Evolutionary conservation across 2,329 filamentous ascomycete genomes (phyloP), one percentile per base, ranked within the genome.

Genomic region (Corynespora cassiicola): DNA sequence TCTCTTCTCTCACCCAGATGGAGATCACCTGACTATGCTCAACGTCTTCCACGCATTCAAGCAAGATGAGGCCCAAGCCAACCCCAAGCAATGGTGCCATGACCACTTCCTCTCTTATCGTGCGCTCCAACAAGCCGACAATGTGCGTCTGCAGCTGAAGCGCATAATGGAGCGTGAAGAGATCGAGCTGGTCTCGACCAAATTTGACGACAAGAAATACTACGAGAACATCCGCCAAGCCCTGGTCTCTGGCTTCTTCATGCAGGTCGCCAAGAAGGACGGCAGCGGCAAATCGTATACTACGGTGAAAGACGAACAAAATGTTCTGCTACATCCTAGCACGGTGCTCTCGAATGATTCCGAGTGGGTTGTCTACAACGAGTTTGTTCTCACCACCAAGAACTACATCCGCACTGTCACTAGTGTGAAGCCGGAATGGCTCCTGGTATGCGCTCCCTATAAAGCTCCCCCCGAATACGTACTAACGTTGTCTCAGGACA

Each of bases 31-130:
- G 28, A 97, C 94, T 11, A 86, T 99, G 68, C 82, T 99, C 45
- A 99, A 99, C 66, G 92, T 92, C 29, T 99, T 97, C 71, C 95
- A 99, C 68, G 94, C 94, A 15, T 99, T 96, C 82, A 96, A 95
- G 74, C 78, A 84, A 26, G 69, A 84, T 62, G 76, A 80, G 54
- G 78, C 86, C 52, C 80, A 87, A 75, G 77, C 77, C 1, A 88
- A 95, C 63, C 78, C 81, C 11, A 94, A 90, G 73, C 83, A 88
- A 66, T 99, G 94, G 94, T 97, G 94, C 64, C 90, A 96, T 70
- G 88, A 97, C 63, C 92, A 97, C 72, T 99, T 95, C 73, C 79
- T 99, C 22, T 95, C 89, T 5, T 86, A 86, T 69, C 86, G 94
- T 39, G 88, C 94, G 45, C 79, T 99, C 11, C 86, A 89, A 42